phyloP scores from a whole-genome alignment of 2,329 filamentous ascomycete species.

The Botryotinia convoluta region DNA sequence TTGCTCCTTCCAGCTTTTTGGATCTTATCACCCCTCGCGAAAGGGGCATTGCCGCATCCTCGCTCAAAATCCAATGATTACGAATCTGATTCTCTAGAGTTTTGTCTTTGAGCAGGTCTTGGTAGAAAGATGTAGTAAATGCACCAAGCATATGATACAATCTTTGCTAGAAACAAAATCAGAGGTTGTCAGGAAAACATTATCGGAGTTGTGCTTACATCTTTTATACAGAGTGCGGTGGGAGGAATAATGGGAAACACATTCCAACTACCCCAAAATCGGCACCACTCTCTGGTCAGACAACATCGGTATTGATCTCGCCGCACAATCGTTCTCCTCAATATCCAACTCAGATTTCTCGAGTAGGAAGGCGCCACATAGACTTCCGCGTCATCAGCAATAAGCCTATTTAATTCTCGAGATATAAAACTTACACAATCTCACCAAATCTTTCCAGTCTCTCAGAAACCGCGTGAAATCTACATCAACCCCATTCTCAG shows the following conservation, averaged over 20 bases:
- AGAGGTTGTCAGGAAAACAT: not conserved
- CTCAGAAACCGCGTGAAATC: not conserved
- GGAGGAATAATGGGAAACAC: not conserved
- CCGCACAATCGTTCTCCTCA: not conserved
- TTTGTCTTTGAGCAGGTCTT: not conserved
- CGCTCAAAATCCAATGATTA: not conserved
- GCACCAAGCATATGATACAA: not conserved
- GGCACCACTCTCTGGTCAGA: not conserved
- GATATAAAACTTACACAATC: not conserved
- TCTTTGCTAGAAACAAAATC: not conserved
- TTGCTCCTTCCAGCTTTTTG: not conserved
- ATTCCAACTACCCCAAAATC: not conserved
- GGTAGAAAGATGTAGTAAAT: not conserved
- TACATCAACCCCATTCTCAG: not conserved
- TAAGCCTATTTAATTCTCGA: accelerated
- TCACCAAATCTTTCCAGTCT: not conserved
- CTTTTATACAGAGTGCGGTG: not conserved
- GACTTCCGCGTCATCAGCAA: not conserved
- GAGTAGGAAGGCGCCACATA: not conserved
- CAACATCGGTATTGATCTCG: not conserved
- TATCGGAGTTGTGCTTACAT: not conserved
- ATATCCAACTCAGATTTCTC: not conserved
- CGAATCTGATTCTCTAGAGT: not conserved
- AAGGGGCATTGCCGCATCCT: not conserved
- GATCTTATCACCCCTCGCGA: not conserved